Evolutionary conservation across 441 rosid genomes (phyloP), one percentile per base, ranked within the genome.

Genomic region (Pelargonium citronellum): DNA sequence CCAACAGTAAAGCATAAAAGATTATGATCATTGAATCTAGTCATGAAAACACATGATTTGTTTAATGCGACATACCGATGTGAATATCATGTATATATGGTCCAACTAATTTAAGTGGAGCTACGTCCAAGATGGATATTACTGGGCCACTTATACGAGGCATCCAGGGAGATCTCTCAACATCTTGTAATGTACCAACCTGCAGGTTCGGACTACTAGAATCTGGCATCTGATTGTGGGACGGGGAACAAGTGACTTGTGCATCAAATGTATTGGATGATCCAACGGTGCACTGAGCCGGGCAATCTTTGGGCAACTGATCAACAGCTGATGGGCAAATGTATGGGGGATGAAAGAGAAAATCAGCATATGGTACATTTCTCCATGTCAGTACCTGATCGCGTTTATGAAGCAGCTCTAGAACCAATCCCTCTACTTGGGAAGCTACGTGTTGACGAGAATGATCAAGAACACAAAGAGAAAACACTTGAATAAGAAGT

Each of bases 401-500:
- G 30, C 87, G 87, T 76, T 84, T 89, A 55, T 78, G 81, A 77
- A 89, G 78, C 84, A 92, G 85, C 85, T 92, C 87, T 47, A 84
- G 80, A 73, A 91, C 76, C 83, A 95, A 79, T 74, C 83, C 87
- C 77, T 85, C 89, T 74, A 86, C 82, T 80, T 87, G 96, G 55
- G 89, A 78, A 27, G 91, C 94, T 80, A 89, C 79, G 37, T 81
- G 79, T 73, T 87, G 86, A 71, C 89, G 80, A 57, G 96, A 84
- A 77, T 86, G 83, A 84, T 95, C 97, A 67, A 87, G 84, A 74
- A 80, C 79, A 70, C 91, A 86, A 63, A 92, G 90, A 73, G 98
- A 91, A 83, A 83, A 85, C 66, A 89, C 83, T 83, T 95, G 96
- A 83, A 95, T 80, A 74, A 91, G 94, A 76, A 95, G 98, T 73